These are phyloP conservation scores for Urostyla sp. DNA, from an alignment of 73 alveolate species.

Conservation along the genomic window DNA sequence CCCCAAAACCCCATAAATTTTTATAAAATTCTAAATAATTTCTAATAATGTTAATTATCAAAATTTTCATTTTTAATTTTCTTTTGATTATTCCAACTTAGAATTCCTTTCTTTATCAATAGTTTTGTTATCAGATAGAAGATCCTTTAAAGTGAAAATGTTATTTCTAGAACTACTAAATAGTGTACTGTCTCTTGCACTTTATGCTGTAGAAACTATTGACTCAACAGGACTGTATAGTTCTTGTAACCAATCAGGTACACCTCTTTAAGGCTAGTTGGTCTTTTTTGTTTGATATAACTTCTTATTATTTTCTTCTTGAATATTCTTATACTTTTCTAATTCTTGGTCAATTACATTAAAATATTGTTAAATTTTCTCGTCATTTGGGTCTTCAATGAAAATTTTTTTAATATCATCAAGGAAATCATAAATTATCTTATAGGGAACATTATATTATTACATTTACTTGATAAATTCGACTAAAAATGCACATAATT, in stretches of 20 bases:
- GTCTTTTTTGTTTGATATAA: conserved; percentile 6
- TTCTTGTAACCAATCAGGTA: conserved; percentile 53
- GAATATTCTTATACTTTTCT: neutral
- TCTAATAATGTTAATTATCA: too few relatives aligned
- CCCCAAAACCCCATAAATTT: too few relatives aligned
- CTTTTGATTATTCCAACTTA: too few relatives aligned
- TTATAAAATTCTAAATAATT: too few relatives aligned
- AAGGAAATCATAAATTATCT: neutral
- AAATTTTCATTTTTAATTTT: too few relatives aligned
- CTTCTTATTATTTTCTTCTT: neutral
- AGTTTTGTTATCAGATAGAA: too few relatives aligned
- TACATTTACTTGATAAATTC: neutral
- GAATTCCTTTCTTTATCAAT: too few relatives aligned
- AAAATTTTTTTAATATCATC: neutral
- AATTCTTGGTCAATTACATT: neutral
- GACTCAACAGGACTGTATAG: conserved; percentile 34
- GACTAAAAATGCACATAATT: neutral
- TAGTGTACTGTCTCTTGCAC: too few relatives aligned
- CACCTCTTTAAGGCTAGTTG: conserved; percentile 46
- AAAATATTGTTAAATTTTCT: neutral
- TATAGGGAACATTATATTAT: neutral
- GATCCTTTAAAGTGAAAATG: too few relatives aligned
- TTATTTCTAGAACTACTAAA: too few relatives aligned
- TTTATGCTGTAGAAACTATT: neutral
- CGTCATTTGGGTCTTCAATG: neutral